These are phyloP conservation scores for Sporothrix pseudoabietina DNA, from an alignment of 2,329 filamentous ascomycete species.

Conservation along the genomic window DNA sequence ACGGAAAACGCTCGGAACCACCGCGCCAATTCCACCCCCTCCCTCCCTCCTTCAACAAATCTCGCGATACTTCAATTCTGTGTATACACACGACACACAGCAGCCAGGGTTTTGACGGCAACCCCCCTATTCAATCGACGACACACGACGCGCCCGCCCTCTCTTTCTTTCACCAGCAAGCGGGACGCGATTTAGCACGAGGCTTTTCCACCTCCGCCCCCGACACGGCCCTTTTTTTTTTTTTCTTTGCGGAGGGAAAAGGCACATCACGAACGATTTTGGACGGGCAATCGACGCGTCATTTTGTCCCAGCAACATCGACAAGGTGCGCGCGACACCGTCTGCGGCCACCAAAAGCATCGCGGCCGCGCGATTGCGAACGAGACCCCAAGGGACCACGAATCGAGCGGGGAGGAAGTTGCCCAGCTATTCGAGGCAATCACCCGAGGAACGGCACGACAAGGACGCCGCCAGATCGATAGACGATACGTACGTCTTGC, in stretches of 20 bases:
- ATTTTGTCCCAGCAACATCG: background rate
- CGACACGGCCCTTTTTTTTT: background rate
- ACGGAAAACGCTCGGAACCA: conserved; percentile 16
- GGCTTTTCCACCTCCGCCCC: background rate
- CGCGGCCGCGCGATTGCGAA: background rate
- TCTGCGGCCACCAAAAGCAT: background rate
- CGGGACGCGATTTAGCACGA: conserved; percentile 16
- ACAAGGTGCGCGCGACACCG: background rate
- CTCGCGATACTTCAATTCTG: background rate
- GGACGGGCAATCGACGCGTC: conserved; percentile 13
- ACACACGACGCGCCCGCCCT: background rate
- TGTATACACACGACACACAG: background rate
- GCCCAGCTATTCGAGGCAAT: background rate
- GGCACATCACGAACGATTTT: background rate
- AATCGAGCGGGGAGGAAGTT: background rate
- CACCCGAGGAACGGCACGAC: background rate
- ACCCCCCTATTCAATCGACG: background rate
- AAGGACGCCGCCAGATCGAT: background rate
- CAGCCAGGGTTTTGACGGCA: background rate
- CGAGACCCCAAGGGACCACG: background rate
- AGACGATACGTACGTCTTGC: background rate
- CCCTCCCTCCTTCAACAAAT: background rate
- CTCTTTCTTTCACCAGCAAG: background rate
- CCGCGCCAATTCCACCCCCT: conserved; percentile 12
- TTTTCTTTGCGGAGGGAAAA: background rate